A percentile compares a stretch with the other conserved stretches of the same genome.
These are phyloP conservation scores for Tuber indicum DNA, from an alignment of 495 filamentous ascomycete genomes.

Conservation along the genomic window DNA sequence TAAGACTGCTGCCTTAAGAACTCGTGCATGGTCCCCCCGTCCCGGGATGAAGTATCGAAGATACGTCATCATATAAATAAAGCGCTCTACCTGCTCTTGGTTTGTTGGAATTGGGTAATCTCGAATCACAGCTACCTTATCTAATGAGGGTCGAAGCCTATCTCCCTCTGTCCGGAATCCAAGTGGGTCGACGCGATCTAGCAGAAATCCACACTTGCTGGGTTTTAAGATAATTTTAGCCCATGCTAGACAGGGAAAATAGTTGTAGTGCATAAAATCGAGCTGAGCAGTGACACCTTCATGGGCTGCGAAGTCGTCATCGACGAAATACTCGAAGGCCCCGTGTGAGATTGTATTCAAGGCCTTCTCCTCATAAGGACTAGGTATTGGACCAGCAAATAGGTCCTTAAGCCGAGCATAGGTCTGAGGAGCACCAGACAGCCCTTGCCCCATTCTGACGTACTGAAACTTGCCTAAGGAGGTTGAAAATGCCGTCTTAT, in stretches of 20 bases:
- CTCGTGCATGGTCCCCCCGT: conserved; percentile 3
- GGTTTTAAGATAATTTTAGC: neutral
- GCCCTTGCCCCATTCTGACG: conserved; percentile 8
- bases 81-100: neutral
- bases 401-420: conserved; percentile 15
- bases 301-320: conserved; percentile 8
- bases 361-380: too few relatives aligned
- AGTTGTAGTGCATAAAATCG: neutral
- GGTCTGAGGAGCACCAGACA: conserved; percentile 6
- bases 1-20: too few relatives aligned
- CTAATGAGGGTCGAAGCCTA: neutral
- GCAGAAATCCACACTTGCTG: neutral
- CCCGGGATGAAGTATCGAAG: conserved; percentile 5
- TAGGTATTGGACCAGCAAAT: neutral
- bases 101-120: neutral
- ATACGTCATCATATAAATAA: conserved; percentile 8
- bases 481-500: conserved; percentile 22
- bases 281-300: neutral
- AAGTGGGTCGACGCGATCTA: neutral
- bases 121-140: conserved; percentile 5
- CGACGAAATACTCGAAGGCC: conserved; percentile 7
- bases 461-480: conserved; percentile 12
- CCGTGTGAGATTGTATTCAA: too few relatives aligned
- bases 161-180: neutral
- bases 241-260: conserved; percentile 5